Evolutionary conservation across 2,329 filamentous ascomycete genomes (phyloP).

Genomic region (Dactylellina parvicollis): DNA sequence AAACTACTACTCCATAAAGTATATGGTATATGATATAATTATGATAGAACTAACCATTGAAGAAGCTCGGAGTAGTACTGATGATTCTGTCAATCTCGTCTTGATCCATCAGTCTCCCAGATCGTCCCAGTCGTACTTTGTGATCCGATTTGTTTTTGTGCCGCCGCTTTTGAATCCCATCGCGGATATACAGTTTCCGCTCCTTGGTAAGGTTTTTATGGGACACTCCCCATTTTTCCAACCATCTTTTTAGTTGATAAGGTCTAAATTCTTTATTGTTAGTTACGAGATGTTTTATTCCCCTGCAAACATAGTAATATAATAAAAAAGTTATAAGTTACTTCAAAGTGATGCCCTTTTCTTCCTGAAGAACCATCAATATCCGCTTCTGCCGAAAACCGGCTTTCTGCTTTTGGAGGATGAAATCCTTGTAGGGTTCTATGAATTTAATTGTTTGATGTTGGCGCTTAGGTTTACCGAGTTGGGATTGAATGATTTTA

Average conservation of each 20-base stretch:
- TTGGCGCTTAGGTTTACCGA: no score
- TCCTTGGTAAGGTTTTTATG: slow-evolving; percentile 19
- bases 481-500: no score
- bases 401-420: background rate
- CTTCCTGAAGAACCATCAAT: background rate
- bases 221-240: slow-evolving; percentile 12
- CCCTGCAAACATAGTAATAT: background rate
- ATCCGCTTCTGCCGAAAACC: slow-evolving; percentile 15
- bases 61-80: background rate
- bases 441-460: no score
- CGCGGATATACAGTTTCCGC: slow-evolving; percentile 14
- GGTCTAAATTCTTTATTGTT: no score
- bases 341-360: slow-evolving; percentile 1
- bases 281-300: background rate
- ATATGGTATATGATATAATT: no score
- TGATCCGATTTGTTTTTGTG: background rate
- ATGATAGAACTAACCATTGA: no score
- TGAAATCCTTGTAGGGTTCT: slow-evolving; percentile 13
- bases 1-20: no score
- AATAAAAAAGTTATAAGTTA: background rate
- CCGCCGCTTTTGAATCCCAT: background rate
- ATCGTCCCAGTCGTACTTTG: background rate
- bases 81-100: slow-evolving; percentile 10
- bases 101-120: background rate
- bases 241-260: slow-evolving; percentile 19